phyloP scores from a whole-genome alignment of 139 green algal genomes.

The Micromonas commoda region DNA sequence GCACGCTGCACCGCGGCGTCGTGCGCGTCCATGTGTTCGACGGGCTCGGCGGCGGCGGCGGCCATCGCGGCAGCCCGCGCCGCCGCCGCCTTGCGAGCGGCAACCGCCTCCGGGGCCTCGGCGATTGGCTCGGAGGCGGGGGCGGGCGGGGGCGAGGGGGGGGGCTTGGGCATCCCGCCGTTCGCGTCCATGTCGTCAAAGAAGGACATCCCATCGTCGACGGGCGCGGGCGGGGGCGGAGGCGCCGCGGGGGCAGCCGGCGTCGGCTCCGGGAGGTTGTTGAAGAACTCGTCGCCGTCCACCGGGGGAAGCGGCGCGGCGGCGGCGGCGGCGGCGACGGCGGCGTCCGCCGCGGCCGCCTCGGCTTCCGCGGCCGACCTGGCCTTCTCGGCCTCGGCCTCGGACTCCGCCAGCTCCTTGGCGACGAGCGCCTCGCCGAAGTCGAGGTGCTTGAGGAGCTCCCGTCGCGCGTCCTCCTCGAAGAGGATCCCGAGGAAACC shows the following conservation, averaged over 20 bases:
- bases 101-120: conserved; percentile 1
- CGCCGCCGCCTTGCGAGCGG: not conserved
- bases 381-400: conserved; percentile 6
- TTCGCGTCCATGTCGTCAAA: conserved; percentile 40
- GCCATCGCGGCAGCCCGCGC: not conserved
- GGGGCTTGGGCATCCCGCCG: not conserved
- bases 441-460: conserved; percentile 76
- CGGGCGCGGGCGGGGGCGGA: not conserved
- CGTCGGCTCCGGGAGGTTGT: conserved; percentile 32
- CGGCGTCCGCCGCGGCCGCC: conserved; percentile 27
- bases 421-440: conserved; percentile 46
- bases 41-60: not conserved
- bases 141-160: not conserved
- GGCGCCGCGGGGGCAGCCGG: not conserved
- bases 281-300: conserved; percentile 39
- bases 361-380: not conserved
- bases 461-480: conserved; percentile 64
- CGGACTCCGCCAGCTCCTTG: not conserved
- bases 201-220: conserved; percentile 43
- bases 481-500: conserved; percentile 85
- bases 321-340: not conserved
- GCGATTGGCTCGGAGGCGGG: not conserved
- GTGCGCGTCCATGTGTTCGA: not conserved
- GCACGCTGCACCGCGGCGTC: conserved; percentile 59
- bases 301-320: not conserved